phyloP scores from a whole-genome alignment of 2,329 filamentous ascomycete species.

The Triangularia setosa region DNA sequence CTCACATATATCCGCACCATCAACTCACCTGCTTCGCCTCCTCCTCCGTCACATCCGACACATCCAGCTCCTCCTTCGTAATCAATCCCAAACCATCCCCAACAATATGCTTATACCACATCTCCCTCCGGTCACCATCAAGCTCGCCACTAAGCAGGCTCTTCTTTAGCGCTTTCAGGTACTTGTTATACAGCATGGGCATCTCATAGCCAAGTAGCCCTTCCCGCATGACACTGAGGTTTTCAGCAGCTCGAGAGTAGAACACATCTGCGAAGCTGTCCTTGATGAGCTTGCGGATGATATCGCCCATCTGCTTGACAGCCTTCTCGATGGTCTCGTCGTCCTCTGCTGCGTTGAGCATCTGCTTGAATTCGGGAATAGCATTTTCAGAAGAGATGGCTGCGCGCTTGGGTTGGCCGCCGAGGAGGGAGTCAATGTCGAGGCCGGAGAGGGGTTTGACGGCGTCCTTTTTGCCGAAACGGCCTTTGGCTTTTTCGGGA shows the following conservation, averaged over 20 bases:
- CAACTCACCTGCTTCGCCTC: slow-evolving; percentile 60
- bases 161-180: slow-evolving; percentile 67
- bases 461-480: slow-evolving; percentile 61
- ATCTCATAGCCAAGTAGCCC: slow-evolving; percentile 73
- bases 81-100: slow-evolving; percentile 69
- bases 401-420: slow-evolving; percentile 44
- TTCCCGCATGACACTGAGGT: slow-evolving; percentile 71
- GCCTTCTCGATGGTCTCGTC: slow-evolving; percentile 62
- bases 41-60: slow-evolving; percentile 63
- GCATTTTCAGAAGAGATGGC: slow-evolving; percentile 63
- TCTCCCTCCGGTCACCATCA: slow-evolving; percentile 71
- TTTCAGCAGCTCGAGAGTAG: slow-evolving; percentile 72
- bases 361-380: slow-evolving; percentile 85
- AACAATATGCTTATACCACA: slow-evolving; percentile 71
- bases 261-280: slow-evolving; percentile 71
- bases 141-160: slow-evolving; percentile 66
- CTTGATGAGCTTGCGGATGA: slow-evolving; percentile 65
- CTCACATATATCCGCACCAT: not conserved
- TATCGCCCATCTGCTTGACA: slow-evolving; percentile 67
- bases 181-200: slow-evolving; percentile 71
- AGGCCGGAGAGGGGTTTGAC: slow-evolving; percentile 86
- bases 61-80: slow-evolving; percentile 56
- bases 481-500: slow-evolving; percentile 72
- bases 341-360: slow-evolving; percentile 58
- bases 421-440: slow-evolving; percentile 78